Percentiles rank a stretch among this genome's conserved stretches.
These are phyloP conservation scores for Davidsoniella neocaledoniae DNA, from an alignment of 2,329 filamentous ascomycete species.

Conservation along the genomic window DNA sequence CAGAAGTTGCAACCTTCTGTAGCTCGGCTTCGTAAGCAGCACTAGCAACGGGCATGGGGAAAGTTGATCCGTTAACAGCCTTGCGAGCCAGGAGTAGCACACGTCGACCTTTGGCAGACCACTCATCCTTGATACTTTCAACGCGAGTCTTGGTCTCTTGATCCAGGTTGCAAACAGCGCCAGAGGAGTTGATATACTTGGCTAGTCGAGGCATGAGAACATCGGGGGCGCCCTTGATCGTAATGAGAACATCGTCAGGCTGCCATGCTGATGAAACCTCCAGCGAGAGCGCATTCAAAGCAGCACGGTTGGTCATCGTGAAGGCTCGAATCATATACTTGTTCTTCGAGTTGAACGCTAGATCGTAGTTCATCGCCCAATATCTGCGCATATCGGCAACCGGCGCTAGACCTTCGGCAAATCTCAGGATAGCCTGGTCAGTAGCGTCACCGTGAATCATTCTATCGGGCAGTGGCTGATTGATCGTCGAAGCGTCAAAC, in stretches of 20 bases:
- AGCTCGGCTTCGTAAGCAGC: conserved; percentile 70
- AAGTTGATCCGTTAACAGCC: conserved; percentile 54
- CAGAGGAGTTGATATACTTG: conserved; percentile 58
- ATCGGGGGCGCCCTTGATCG: conserved; percentile 90
- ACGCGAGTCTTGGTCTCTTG: conserved; percentile 53
- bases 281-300: conserved; percentile 86
- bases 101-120: conserved; percentile 81
- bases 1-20: conserved; percentile 61
- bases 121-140: conserved; percentile 66
- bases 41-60: conserved; percentile 57
- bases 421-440: conserved; percentile 75
- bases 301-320: conserved; percentile 57
- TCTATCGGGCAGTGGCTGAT: conserved; percentile 52
- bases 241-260: conserved; percentile 60
- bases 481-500: conserved; percentile 53
- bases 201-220: conserved; percentile 84
- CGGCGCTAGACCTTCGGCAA: conserved; percentile 90
- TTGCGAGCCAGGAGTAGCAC: conserved; percentile 84
- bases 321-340: conserved; percentile 41
- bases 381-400: conserved; percentile 39
- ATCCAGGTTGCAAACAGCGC: conserved; percentile 57
- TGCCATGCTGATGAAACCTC: conserved; percentile 98
- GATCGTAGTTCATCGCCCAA: conserved; percentile 52
- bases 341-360: conserved; percentile 40
- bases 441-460: conserved; percentile 82